phyloP scores from a whole-genome alignment of 2,329 filamentous ascomycete genomes.

The Aureobasidium mangrovei region DNA sequence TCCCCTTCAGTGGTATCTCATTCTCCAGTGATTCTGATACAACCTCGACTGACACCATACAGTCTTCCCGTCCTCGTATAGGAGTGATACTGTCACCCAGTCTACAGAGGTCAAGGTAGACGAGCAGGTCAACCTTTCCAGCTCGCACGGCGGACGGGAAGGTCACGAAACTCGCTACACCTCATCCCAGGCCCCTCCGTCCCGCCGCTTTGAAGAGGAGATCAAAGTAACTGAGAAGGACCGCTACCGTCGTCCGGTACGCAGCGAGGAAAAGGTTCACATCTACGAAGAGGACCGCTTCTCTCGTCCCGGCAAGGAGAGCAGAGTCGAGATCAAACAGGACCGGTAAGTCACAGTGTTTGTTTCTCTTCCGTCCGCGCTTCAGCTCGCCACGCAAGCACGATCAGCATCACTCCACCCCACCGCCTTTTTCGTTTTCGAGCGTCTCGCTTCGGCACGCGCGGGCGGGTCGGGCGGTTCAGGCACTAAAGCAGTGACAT shows the following conservation, averaged over 20 bases:
- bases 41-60: neutral
- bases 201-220: constrained; percentile 71
- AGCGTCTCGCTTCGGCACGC: constrained; percentile 8
- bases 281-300: constrained; percentile 32
- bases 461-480: constrained; percentile 15
- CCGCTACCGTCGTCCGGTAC: constrained; percentile 58
- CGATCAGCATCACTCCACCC: constrained; percentile 3
- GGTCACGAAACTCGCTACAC: constrained; percentile 75
- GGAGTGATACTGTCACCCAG: constrained; percentile 59
- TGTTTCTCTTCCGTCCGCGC: neutral
- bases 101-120: constrained; percentile 73
- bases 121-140: constrained; percentile 72
- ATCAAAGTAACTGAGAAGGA: constrained; percentile 76
- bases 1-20: constrained; percentile 17
- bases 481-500: constrained; percentile 13
- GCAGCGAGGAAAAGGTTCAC: constrained; percentile 37
- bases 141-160: constrained; percentile 91
- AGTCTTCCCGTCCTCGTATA: constrained; percentile 97
- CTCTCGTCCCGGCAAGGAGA: constrained; percentile 21
- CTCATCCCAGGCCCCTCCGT: constrained; percentile 50
- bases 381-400: constrained; percentile 4
- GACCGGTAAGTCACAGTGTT: constrained; percentile 38
- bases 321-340: constrained; percentile 39
- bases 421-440: constrained; percentile 17
- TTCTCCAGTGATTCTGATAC: neutral